Evolutionary conservation across 768 basidiomycete genomes (phyloP).

Genomic region (Auricularia sp.): DNA sequence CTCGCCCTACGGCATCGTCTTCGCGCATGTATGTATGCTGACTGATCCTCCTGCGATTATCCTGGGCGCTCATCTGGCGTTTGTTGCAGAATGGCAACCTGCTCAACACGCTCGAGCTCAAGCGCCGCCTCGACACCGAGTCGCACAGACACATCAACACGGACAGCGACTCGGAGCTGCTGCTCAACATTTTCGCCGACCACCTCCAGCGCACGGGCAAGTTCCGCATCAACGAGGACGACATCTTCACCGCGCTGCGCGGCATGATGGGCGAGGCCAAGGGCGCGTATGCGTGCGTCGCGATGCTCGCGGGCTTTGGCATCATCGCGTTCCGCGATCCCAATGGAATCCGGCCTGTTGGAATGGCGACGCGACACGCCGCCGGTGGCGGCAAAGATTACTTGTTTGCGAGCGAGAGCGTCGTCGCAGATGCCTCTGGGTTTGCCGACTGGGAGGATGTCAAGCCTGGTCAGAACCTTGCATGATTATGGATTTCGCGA

Average conservation of each 20-base stretch:
- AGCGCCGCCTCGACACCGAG: constrained; percentile 89
- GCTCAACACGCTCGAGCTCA: constrained; percentile 80
- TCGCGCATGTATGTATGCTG: constrained; percentile 72
- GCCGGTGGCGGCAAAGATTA: constrained; percentile 64
- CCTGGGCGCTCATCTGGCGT: background rate
- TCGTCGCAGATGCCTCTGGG: constrained; percentile 88
- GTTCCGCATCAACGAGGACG: constrained; percentile 98
- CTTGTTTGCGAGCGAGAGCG: constrained; percentile 88
- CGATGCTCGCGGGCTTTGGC: constrained; percentile 99
- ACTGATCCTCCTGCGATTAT: constrained; percentile 1
- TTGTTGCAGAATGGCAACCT: constrained; percentile 84
- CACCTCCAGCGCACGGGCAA: constrained; percentile 98
- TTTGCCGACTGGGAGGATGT: constrained; percentile 93
- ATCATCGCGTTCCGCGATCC: constrained; percentile 97
- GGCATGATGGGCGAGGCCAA: constrained; percentile 81
- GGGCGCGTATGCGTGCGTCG: constrained; percentile 94
- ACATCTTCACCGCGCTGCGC: constrained; percentile 90
- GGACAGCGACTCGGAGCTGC: constrained; percentile 91
- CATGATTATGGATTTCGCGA: too few relatives aligned
- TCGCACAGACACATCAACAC: constrained; percentile 99
- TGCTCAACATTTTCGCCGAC: constrained; percentile 96
- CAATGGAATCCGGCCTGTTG: constrained; percentile 91
- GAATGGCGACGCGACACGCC: constrained; percentile 62
- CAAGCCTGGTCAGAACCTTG: constrained; percentile 50
- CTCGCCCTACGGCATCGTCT: constrained; percentile 98